Base-by-base conservation (phyloP, 2,329 filamentous ascomycete genomes). In the Cladosporium sphaerospermum region DNA sequence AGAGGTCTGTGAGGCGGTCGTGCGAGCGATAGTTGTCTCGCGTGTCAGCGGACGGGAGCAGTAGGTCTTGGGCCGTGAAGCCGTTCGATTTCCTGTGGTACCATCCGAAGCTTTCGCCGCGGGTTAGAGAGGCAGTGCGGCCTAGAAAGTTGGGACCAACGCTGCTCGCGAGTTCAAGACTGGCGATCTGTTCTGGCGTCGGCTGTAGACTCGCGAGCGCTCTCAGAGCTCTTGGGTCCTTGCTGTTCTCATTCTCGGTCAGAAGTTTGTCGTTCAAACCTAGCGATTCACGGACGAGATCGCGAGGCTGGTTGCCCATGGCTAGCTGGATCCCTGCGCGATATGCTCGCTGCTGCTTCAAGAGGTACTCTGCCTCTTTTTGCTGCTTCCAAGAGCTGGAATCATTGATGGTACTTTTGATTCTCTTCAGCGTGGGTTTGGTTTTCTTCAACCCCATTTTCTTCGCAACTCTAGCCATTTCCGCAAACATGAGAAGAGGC, bases 31-130 rank as follows among this genome's bases (percentile, higher is more conserved):
- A 23, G 3, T 7, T 18, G 2, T 37, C 13, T 28, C 23, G n/a
- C 14, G 37, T 48, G n/a, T 52, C 53, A 2, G 53, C 53, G 2
- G 43, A 33, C n/a, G 53, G 53, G 8, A 55, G 14, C 3, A 52
- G 11, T 18, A 52, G n/a, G n/a, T 52, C 41, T 6, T 47, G 37
- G 4, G 42, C 23, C 2, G 48, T 55, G 13, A 37, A 41, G 5
- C 53, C 53, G 45, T 55, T 53, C 8, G 48, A 52, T 8, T 41
- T 47, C 2, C 9, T 32, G 23, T 41, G 36, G 3, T 33, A 32
- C 16, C 41, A n/a, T 4, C 36, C 52, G 33, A 45, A 50, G 4
- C 23, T 37, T 14, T 8, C 5, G 2, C 52, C 52, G 19, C 31
- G 33, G 3, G 18, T n/a, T 2, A 40, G 34, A 11, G 52, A 49